Percentiles rank a stretch among this genome's conserved stretches.
Evolutionary conservation across 352 stramenopile species (phyloP).

Genomic region (Globisporangium rhizosaccharum): DNA sequence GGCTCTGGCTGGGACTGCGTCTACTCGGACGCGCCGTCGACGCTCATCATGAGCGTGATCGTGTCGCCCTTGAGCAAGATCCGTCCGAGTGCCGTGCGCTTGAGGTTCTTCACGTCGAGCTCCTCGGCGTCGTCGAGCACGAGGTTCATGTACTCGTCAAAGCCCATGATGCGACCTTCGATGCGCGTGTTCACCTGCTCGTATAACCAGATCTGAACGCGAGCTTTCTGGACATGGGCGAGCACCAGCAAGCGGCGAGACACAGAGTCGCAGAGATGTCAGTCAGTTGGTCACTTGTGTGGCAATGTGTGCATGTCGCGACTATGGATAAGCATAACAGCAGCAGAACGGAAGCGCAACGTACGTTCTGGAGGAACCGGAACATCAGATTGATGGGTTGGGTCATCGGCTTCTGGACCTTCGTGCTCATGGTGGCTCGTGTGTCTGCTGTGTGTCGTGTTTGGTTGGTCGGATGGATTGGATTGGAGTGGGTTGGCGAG

Average conservation of each 20-base stretch:
- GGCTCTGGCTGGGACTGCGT: background rate
- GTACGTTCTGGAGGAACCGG: constrained; percentile 95
- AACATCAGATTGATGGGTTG: constrained; percentile 99
- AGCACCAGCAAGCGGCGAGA: background rate
- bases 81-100: constrained; percentile 91
- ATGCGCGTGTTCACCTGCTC: constrained; percentile 98
- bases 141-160: constrained; percentile 99
- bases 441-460: background rate
- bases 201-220: constrained; percentile 99
- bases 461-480: background rate
- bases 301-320: background rate
- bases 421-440: constrained; percentile 76
- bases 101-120: constrained; percentile 93
- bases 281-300: background rate
- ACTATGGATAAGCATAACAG: background rate
- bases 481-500: background rate
- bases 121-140: constrained; percentile 98
- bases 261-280: background rate
- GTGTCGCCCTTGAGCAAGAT: constrained; percentile 99
- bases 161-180: constrained; percentile 98
- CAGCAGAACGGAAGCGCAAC: constrained; percentile 12
- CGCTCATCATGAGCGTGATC: constrained; percentile 97
- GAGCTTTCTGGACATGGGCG: constrained; percentile 74
- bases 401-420: constrained; percentile 99
- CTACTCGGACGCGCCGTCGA: constrained; percentile 31